Evolutionary conservation across 208 protist species (phyloP).

Genomic region (Crithidia sp.): DNA sequence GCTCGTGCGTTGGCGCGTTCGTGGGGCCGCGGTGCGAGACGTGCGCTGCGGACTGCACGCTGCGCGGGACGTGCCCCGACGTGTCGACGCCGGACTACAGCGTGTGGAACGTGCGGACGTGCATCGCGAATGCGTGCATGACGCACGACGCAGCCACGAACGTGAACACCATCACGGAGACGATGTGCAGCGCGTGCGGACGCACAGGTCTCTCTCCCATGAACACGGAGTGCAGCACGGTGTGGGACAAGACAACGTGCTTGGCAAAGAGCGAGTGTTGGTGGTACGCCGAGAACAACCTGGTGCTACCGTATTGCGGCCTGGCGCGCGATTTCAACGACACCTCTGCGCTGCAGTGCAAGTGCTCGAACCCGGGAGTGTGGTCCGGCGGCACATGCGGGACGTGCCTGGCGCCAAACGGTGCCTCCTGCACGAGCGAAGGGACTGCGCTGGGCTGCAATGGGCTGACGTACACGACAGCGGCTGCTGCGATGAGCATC

Average conservation of each 20-base stretch:
- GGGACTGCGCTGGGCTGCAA: slow-evolving; percentile 39
- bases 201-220: slow-evolving; percentile 24
- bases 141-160: slow-evolving; percentile 3
- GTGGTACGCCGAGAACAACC: slow-evolving; percentile 24
- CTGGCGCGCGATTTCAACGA: slow-evolving; percentile 3
- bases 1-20: slow-evolving; percentile 46
- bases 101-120: slow-evolving; percentile 47
- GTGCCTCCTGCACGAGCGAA: slow-evolving; percentile 32
- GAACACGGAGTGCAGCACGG: slow-evolving; percentile 24
- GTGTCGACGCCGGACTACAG: slow-evolving; percentile 11
- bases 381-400: slow-evolving; percentile 36
- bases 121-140: slow-evolving; percentile 42
- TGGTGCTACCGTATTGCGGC: slow-evolving; percentile 1
- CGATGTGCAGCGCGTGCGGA: slow-evolving; percentile 32
- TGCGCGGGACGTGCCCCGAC: slow-evolving; percentile 38
- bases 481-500: slow-evolving; percentile 8
- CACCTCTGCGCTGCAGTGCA: slow-evolving; percentile 10
- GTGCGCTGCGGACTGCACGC: slow-evolving; percentile 41
- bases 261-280: slow-evolving; percentile 28
- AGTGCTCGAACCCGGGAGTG: slow-evolving; percentile 29
- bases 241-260: slow-evolving; percentile 14
- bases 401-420: slow-evolving; percentile 36
- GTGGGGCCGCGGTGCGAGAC: slow-evolving; percentile 50
- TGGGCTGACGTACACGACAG: slow-evolving; percentile 22
- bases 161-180: slow-evolving; percentile 22